Percentiles rank a stretch among this genome's conserved stretches.
Evolutionary conservation across 306 rosid species (phyloP).

Genomic region (Glycyrrhiza uralensis): DNA sequence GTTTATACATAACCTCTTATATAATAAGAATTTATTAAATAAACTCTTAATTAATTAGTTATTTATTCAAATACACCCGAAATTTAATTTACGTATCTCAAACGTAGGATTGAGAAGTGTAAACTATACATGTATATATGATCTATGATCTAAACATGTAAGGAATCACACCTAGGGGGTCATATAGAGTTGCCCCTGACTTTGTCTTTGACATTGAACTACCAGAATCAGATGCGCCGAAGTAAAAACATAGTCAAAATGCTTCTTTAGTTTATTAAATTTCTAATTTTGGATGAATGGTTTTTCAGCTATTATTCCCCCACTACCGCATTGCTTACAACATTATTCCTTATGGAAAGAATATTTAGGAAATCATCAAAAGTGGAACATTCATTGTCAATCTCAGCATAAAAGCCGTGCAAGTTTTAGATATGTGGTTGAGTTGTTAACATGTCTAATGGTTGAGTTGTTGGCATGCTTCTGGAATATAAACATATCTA

Average conservation of each 20-base stretch:
- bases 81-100: too few relatives aligned
- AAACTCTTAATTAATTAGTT: too few relatives aligned
- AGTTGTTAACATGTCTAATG: not conserved
- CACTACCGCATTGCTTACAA: not conserved
- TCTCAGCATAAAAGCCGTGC: slow-evolving; percentile 9
- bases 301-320: slow-evolving; percentile 10
- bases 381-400: slow-evolving; percentile 20
- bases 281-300: not conserved
- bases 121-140: too few relatives aligned
- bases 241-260: not conserved
- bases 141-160: too few relatives aligned
- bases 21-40: too few relatives aligned
- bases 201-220: slow-evolving; percentile 4
- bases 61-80: too few relatives aligned
- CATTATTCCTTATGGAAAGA: slow-evolving; percentile 15
- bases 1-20: too few relatives aligned
- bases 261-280: not conserved
- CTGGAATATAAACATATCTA: not conserved
- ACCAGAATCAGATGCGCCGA: slow-evolving; percentile 23
- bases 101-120: too few relatives aligned
- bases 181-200: not conserved
- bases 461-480: too few relatives aligned
- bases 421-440: slow-evolving; percentile 17
- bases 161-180: too few relatives aligned
- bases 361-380: slow-evolving; percentile 17